phyloP scores from a whole-genome alignment of 306 rosid species.

The Comarum palustre region DNA sequence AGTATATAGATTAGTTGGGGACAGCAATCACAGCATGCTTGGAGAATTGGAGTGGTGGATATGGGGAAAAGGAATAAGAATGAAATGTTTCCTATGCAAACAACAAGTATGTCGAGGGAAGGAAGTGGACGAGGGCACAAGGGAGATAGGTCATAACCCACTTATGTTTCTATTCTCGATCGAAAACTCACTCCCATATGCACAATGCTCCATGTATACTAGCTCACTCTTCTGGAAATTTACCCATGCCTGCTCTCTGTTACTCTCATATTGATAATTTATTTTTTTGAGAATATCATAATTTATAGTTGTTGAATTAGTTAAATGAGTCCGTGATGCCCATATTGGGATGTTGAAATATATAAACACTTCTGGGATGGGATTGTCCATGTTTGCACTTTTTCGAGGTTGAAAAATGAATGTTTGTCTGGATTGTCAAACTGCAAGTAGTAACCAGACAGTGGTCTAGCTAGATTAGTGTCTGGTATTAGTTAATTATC shows the following conservation, averaged over 20 bases:
- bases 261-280: no score
- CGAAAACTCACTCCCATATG: conserved; percentile 31
- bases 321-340: conserved; percentile 12
- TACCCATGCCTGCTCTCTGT: conserved; percentile 34
- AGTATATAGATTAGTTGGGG: conserved; percentile 52
- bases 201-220: conserved; percentile 43
- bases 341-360: conserved; percentile 18
- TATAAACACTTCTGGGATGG: conserved; percentile 25
- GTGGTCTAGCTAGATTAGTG: conserved; percentile 2
- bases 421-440: conserved; percentile 19
- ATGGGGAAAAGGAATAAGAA: conserved; percentile 57
- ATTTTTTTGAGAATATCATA: no score
- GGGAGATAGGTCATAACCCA: conserved; percentile 43
- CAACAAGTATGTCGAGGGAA: conserved; percentile 60
- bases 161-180: conserved; percentile 56
- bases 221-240: background rate
- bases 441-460: background rate
- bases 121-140: conserved; percentile 55
- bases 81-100: conserved; percentile 65
- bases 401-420: conserved; percentile 20
- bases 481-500: background rate
- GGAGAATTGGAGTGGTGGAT: conserved; percentile 49
- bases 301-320: background rate
- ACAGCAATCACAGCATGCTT: conserved; percentile 60
- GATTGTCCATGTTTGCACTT: conserved; percentile 28